Evolutionary conservation across 352 stramenopile genomes (phyloP), one percentile per base, ranked within the genome.

Genomic region (Phytopythium ostracodes): DNA sequence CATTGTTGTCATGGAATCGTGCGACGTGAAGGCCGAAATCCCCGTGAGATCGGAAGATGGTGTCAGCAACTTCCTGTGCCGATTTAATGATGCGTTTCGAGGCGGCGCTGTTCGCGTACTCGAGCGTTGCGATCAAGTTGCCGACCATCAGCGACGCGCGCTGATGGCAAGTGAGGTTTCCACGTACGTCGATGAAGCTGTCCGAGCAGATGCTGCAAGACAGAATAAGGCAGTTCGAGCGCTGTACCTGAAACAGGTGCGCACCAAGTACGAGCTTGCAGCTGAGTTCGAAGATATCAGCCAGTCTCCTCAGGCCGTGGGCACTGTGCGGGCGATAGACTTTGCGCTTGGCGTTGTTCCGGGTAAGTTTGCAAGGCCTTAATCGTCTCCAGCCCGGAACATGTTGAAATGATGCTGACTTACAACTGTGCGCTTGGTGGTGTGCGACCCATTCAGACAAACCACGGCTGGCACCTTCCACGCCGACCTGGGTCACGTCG

Each of bases 11-110:
- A 64, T 92, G 25, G 74, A 89, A 43, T 79, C 81, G 0, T 90
- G 81, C 33, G 29, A 74, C 25, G 40, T 72, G 29, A 83, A 74
- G 35, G 69, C 27, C 6, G 77, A 90, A 50, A 56, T 68, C 1
- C 72, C 79, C 14, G 53, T 89, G 27, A 63, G 65, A 44, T 59
- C 65, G 24, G 69, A 77, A 2, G 81, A 87, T 20, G 63, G 62
- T 6, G 77, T 85, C 7, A 87, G 71, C 57, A 85, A 81, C 52
- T 91, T 92, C 56, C 56, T 90, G 4, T 67, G 81, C 49, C 76
- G 81, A 11, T 59, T 92, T 14, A 73, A 74, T 11, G 79, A 91
- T 57, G 84, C 76, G 0, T 92, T 90, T 67, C 78, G 75, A 33
- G 79, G 83, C 35, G 81, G 65, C 7, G 84, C 38, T 40, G 24